Percentiles rank a stretch among this genome's conserved stretches.
Conservation (phyloP, 352 stramenopile genomes). For the Pythium aquatile region DNA sequence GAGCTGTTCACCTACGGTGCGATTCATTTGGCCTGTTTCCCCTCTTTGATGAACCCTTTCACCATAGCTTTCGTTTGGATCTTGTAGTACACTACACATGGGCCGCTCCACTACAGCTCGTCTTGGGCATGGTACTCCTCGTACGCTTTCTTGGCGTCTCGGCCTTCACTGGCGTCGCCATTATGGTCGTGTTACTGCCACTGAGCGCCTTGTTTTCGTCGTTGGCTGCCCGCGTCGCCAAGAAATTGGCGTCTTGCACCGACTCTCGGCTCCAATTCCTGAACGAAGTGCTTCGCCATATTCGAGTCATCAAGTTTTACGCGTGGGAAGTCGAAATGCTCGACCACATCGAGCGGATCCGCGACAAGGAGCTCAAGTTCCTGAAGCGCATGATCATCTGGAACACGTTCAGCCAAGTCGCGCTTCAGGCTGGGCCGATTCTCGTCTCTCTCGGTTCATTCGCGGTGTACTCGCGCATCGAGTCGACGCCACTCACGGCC, state of each 20-base stretch:
- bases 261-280: conserved; percentile 56
- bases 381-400: conserved; percentile 55
- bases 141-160: conserved; percentile 48
- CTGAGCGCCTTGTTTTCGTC: conserved; percentile 41
- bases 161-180: conserved; percentile 48
- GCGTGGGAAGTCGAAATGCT: conserved; percentile 70
- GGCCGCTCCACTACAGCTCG: conserved; percentile 56
- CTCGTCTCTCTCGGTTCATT: conserved; percentile 71
- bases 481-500: conserved; percentile 60
- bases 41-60: background rate
- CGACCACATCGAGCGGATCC: conserved; percentile 44
- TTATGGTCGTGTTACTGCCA: conserved; percentile 59
- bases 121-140: conserved; percentile 55
- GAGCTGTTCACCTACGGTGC: conserved; percentile 62
- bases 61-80: background rate
- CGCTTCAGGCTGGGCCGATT: conserved; percentile 49
- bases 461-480: conserved; percentile 50
- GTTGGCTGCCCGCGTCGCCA: conserved; percentile 36
- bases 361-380: conserved; percentile 41
- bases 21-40: background rate
- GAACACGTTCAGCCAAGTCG: conserved; percentile 46
- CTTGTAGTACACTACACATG: conserved; percentile 56
- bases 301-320: conserved; percentile 78
- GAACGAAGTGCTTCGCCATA: conserved; percentile 58
- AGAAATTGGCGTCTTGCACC: conserved; percentile 41